Conservation (phyloP, 2,329 filamentous ascomycete species). For the Penicillium sp. region DNA sequence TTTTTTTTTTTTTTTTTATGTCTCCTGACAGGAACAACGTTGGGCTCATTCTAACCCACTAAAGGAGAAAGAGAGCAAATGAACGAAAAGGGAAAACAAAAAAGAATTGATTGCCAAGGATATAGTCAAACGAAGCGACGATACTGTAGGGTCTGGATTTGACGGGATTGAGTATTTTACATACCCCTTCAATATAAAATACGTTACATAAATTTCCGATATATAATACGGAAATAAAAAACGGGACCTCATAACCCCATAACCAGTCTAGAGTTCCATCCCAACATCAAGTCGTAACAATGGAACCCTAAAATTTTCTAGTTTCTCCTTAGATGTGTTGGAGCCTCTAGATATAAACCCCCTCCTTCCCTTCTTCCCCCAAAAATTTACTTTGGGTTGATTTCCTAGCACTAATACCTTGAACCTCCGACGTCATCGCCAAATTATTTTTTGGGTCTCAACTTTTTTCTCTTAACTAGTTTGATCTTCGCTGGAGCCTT, state of each 20-base stretch:
- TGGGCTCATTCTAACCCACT: not conserved
- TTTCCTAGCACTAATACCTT: conserved; percentile 6
- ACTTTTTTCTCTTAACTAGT: conserved; percentile 2
- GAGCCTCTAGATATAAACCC: conserved; percentile 27
- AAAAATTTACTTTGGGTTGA: conserved; percentile 3
- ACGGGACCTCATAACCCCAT: conserved; percentile 13
- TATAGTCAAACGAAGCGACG: not conserved
- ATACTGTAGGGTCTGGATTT: not conserved
- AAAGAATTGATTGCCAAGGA: not conserved
- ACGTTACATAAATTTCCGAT: not conserved
- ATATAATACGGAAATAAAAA: not conserved
- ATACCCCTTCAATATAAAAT: not conserved
- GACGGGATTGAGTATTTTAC: not conserved
- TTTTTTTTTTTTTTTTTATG: not conserved
- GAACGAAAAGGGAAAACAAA: not conserved
- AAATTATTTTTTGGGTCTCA: conserved; percentile 4
- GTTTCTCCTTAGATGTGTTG: conserved; percentile 19
- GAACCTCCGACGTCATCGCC: conserved; percentile 15
- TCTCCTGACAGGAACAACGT: not conserved
- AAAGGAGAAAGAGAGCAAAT: not conserved
- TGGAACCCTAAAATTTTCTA: conserved; percentile 24
- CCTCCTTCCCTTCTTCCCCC: conserved; percentile 6
- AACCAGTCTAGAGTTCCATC: conserved; percentile 16
- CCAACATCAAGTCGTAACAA: conserved; percentile 12
- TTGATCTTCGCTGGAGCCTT: conserved; percentile 7